Evolutionary conservation across 1,284 basidiomycete genomes (phyloP).

Genomic region (Ustilago lituana): DNA sequence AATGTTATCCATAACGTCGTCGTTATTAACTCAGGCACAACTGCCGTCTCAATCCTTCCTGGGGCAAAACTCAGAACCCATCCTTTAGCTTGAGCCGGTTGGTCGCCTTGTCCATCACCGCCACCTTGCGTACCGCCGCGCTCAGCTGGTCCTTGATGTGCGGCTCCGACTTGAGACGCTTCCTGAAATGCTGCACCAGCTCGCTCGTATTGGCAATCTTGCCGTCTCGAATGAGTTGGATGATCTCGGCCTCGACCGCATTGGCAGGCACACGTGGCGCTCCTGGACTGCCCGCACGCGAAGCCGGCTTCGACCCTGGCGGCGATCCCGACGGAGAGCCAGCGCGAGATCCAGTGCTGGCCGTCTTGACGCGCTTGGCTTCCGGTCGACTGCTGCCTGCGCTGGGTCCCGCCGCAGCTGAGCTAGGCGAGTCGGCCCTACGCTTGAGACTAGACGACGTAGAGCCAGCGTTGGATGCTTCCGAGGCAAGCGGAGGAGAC

Average conservation of each 20-base stretch:
- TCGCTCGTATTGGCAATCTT: slow-evolving; percentile 55
- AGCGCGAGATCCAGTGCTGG: slow-evolving; percentile 21
- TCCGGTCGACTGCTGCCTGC: slow-evolving; percentile 24
- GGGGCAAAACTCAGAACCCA: slow-evolving; percentile 35
- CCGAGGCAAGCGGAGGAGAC: slow-evolving; percentile 29
- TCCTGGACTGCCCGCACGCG: slow-evolving; percentile 44
- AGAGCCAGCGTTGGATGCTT: background rate
- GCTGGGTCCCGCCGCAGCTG: slow-evolving; percentile 2
- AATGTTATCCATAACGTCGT: no score
- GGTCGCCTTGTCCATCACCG: slow-evolving; percentile 60
- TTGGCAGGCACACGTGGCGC: slow-evolving; percentile 36
- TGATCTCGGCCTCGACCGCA: slow-evolving; percentile 57
- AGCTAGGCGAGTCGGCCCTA: slow-evolving; percentile 29
- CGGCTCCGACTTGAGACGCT: slow-evolving; percentile 57
- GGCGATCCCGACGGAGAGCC: slow-evolving; percentile 27
- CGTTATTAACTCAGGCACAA: no score
- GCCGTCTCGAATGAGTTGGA: slow-evolving; percentile 51
- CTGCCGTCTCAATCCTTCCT: no score
- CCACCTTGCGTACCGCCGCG: slow-evolving; percentile 56
- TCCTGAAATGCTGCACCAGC: slow-evolving; percentile 59
- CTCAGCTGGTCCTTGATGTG: slow-evolving; percentile 59
- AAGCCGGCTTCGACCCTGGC: slow-evolving; percentile 30
- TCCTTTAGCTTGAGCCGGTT: slow-evolving; percentile 60
- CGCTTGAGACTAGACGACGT: slow-evolving; percentile 37
- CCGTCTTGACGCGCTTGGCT: slow-evolving; percentile 51